Evolutionary conservation across 352 stramenopile species (phyloP), one percentile per base, ranked within the genome.

Genomic region (Halophytophthora polymorphica): DNA sequence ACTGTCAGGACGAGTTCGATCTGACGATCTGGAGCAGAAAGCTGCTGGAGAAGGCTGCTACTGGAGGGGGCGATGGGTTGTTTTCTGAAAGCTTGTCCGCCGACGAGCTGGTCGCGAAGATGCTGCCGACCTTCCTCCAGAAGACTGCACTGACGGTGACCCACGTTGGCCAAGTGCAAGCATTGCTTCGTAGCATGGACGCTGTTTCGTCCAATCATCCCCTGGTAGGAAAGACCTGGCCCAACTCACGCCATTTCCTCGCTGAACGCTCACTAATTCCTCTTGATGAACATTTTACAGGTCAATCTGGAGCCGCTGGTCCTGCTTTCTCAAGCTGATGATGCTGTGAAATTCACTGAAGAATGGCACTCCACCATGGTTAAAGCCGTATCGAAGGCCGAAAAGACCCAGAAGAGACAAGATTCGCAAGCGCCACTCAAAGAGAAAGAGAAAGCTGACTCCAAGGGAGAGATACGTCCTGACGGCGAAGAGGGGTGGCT

Each of bases 1-100:
- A 31, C 13, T 33, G 17, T 38, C 33, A 83, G 72, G 54, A 78
- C 40, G 72, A 83, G 35, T 83, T 83, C 46, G 51, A 69, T 47
- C 40, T 58, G 29, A 76, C 72, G 19, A 59, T 21, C 13, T 83
- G 69, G 69, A 80, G 72, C 33, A 62, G 51, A 33, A 53, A 58
- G 14, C 50, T 73, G 36, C 49, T 69, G 14, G 64, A 61, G 42
- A 64, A 65, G 17, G 51, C 65, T 18, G 21, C 42, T 25, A 31
- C 31, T 12, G 58, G 58, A 45, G 49, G 64, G 42, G 70, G 70
- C 5, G 64, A 77, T 36, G 56, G 58, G 2, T 39, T 81, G 14
- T 69, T 75, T 21, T 48, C 43, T 23, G 43, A 63, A 15, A 29
- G 60, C 41, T 25, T 68, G 21, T 50, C 48, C 0, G 25, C 13